phyloP scores from a whole-genome alignment of 2,329 filamentous ascomycete genomes.

The Clonostachys sp. region DNA sequence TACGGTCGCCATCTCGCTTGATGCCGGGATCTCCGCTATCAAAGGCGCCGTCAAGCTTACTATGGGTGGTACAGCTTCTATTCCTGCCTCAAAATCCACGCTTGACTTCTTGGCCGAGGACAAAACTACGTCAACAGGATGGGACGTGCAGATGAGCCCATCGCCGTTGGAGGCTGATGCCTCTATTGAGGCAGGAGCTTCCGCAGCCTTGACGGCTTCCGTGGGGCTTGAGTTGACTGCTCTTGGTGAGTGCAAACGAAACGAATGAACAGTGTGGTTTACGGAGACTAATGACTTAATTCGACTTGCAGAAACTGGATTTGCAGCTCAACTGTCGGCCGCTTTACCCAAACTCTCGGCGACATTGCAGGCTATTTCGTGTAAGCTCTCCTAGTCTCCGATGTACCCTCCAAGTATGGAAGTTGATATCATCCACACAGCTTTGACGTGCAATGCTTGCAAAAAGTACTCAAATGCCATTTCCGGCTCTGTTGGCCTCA shows the following conservation, averaged over 20 bases:
- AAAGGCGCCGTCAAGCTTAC: background rate
- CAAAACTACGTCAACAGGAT: background rate
- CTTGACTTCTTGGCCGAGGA: conserved; percentile 1
- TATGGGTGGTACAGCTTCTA: background rate
- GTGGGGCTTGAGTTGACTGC: background rate
- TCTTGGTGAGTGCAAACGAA: background rate
- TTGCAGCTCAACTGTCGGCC: background rate
- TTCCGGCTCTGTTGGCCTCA: background rate
- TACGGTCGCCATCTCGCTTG: background rate
- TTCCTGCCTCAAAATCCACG: background rate
- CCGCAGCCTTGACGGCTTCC: background rate
- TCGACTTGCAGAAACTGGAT: background rate
- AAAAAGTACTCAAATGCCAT: conserved; percentile 1
- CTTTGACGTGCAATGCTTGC: conserved; percentile 1
- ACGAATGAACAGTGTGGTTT: background rate
- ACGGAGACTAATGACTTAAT: background rate
- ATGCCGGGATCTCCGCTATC: background rate
- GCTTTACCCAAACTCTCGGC: background rate
- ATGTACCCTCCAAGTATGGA: background rate
- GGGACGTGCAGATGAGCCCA: background rate
- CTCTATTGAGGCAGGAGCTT: background rate
- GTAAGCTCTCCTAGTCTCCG: background rate
- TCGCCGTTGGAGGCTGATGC: background rate
- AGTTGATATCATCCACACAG: background rate
- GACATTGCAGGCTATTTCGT: background rate